Percentiles rank a stretch among this genome's conserved stretches.
phyloP scores from a whole-genome alignment of 148 eudicot species.

The Pharnaceum exiguum region DNA sequence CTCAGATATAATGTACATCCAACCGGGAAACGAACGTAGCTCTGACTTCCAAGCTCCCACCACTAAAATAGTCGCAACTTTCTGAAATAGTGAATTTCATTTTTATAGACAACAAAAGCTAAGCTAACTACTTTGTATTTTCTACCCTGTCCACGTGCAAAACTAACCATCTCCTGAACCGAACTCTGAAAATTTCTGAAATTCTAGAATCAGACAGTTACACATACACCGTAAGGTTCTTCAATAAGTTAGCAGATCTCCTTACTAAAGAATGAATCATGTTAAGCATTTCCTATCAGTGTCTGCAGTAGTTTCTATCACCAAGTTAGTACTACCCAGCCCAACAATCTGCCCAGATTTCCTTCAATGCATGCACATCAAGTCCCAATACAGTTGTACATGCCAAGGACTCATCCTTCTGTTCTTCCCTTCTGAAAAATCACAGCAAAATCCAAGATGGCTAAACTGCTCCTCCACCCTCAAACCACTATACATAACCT shows the following conservation, averaged over 20 bases:
- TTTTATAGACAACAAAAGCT: neutral
- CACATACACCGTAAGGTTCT: too few species aligned
- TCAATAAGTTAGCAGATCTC: too few species aligned
- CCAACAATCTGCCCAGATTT: constrained; percentile 1
- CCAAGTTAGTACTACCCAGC: neutral
- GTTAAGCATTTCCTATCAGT: neutral
- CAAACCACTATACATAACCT: constrained; percentile 18
- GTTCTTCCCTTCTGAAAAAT: constrained; percentile 5
- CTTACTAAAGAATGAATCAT: too few species aligned
- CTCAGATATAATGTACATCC: neutral
- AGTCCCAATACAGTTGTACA: neutral
- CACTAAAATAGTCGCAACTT: neutral
- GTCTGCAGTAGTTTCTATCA: neutral
- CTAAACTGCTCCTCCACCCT: constrained; percentile 9
- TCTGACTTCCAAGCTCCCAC: neutral
- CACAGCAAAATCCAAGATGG: constrained; percentile 25
- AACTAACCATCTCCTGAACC: too few species aligned
- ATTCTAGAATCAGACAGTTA: too few species aligned
- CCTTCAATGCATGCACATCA: constrained; percentile 12
- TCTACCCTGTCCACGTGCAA: too few species aligned
- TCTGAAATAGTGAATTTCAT: neutral
- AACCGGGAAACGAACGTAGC: neutral
- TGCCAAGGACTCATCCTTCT: constrained; percentile 6
- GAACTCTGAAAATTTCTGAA: too few species aligned
- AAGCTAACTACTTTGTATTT: too few species aligned